These are phyloP conservation scores for Talaromyces ruber DNA, from an alignment of 495 filamentous ascomycete species.

Conservation along the genomic window DNA sequence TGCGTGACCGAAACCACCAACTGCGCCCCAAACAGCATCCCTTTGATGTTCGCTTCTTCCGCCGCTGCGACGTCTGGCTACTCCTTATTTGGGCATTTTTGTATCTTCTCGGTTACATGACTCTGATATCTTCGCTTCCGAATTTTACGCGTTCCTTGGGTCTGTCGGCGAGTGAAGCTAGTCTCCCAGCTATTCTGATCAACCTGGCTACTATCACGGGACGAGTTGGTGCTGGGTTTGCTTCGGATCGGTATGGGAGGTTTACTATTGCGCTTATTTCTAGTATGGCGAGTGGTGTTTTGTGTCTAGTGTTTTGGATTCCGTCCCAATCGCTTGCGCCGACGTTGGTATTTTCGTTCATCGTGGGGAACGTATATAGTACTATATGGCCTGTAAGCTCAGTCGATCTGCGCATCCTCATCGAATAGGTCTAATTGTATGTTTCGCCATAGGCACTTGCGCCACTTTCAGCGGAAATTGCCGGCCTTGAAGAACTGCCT, in stretches of 20 bases:
- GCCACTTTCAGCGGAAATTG: background rate
- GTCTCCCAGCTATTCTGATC: background rate
- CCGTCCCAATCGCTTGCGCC: conserved; percentile 15
- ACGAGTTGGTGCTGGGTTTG: conserved; percentile 58
- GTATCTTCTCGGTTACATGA: conserved; percentile 62
- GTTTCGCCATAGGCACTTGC: background rate
- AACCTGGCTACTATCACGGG: conserved; percentile 39
- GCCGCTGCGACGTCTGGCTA: conserved; percentile 44
- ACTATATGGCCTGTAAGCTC: background rate
- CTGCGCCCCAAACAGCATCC: conserved; percentile 14
- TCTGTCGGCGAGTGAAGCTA: conserved; percentile 41
- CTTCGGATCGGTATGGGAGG: conserved; percentile 56
- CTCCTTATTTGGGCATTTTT: conserved; percentile 56
- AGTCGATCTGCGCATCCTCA: background rate
- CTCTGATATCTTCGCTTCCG: conserved; percentile 63
- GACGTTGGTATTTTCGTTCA: background rate
- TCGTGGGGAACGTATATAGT: background rate
- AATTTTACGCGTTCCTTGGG: conserved; percentile 60
- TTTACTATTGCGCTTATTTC: conserved; percentile 57
- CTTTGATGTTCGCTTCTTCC: background rate
- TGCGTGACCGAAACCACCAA: conserved; percentile 57
- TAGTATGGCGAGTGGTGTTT: conserved; percentile 51
- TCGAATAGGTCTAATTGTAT: background rate
- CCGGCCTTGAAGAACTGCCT: background rate
- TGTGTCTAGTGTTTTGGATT: conserved; percentile 62